A percentile compares a stretch with the other conserved stretches of the same genome.
These are phyloP conservation scores for Cyberlindnera samutprakarnensis DNA, from an alignment of 805 yeast genomes.

Conservation along the genomic window DNA sequence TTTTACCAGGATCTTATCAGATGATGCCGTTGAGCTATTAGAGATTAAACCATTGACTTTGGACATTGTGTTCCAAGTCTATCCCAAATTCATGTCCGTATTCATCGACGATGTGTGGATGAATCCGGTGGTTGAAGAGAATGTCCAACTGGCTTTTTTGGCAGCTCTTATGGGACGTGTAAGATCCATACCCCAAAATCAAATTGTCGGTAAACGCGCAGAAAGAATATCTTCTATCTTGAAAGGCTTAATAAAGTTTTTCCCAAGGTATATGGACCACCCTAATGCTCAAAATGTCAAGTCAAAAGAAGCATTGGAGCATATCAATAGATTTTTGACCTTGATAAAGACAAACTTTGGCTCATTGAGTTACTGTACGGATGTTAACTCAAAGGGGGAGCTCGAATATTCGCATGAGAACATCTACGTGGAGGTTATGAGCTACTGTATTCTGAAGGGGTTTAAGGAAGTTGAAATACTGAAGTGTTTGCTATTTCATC, in stretches of 20 bases:
- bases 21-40: conserved; percentile 8
- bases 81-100: background rate
- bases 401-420: conserved; percentile 3
- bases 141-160: conserved; percentile 1
- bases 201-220: conserved; percentile 1
- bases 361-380: conserved; percentile 1
- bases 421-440: conserved; percentile 8
- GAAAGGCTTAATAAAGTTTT: conserved; percentile 3
- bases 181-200: conserved; percentile 1
- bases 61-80: conserved; percentile 1
- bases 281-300: too few species aligned
- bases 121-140: background rate
- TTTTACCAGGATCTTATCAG: conserved; percentile 4
- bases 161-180: conserved; percentile 5
- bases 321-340: conserved; percentile 11
- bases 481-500: conserved; percentile 11
- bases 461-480: conserved; percentile 11
- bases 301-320: too few species aligned
- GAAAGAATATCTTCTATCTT: background rate
- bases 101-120: conserved; percentile 4
- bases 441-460: conserved; percentile 3
- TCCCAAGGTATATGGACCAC: conserved; percentile 3
- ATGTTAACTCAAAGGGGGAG: conserved; percentile 2
- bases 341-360: conserved; percentile 16
- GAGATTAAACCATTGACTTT: conserved; percentile 8